These are phyloP conservation scores for Triangularia setosa DNA, from an alignment of 2,329 filamentous ascomycete genomes.

Conservation along the genomic window DNA sequence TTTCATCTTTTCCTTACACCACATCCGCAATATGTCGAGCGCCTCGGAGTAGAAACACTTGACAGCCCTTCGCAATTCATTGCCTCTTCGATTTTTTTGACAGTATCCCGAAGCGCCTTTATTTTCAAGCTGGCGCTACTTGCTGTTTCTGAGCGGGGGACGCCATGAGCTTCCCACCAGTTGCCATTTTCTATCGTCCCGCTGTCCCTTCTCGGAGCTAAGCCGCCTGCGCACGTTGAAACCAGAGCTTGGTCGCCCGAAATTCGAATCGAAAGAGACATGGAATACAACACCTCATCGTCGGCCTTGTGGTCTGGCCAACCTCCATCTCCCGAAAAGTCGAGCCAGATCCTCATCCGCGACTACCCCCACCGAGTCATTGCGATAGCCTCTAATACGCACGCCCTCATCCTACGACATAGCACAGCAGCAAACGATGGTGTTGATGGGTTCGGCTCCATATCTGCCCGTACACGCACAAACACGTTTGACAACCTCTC, in stretches of 20 bases:
- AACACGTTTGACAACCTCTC: constrained; percentile 41
- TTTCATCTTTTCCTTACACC: background rate
- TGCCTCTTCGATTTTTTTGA: background rate
- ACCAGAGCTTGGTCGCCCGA: background rate
- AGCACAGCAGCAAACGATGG: constrained; percentile 61
- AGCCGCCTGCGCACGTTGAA: background rate
- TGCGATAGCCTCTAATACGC: constrained; percentile 73
- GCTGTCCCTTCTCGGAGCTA: constrained; percentile 6
- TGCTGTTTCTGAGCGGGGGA: background rate
- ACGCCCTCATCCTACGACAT: constrained; percentile 82
- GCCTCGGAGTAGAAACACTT: background rate
- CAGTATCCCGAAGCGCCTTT: background rate
- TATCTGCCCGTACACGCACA: constrained; percentile 43
- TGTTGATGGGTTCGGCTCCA: constrained; percentile 55
- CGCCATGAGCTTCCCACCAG: constrained; percentile 20
- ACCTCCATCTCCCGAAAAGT: constrained; percentile 51
- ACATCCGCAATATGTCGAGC: background rate
- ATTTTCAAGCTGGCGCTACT: background rate
- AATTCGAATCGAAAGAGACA: constrained; percentile 24
- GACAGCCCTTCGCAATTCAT: background rate
- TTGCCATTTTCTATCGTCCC: constrained; percentile 1
- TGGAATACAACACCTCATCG: constrained; percentile 44
- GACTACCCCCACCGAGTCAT: constrained; percentile 85
- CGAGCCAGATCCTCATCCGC: constrained; percentile 77
- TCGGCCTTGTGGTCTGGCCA: constrained; percentile 44